Base-by-base conservation (phyloP, 1,284 basidiomycete genomes). In the Ustilago cynodontis region DNA sequence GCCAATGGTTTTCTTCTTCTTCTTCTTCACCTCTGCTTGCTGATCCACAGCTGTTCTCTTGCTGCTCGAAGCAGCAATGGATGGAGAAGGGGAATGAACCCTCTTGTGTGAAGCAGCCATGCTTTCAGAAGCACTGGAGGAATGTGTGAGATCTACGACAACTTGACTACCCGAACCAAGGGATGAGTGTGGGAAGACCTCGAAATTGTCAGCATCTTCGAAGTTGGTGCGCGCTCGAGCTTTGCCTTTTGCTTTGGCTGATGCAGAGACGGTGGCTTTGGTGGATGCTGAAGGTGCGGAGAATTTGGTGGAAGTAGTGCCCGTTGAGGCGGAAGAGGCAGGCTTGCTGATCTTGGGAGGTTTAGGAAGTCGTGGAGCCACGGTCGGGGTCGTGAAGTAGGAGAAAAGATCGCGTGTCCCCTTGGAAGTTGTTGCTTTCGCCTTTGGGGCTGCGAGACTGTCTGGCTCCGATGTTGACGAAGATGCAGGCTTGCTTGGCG, bases 391-490 rank as follows among this genome's bases (percentile, higher is more conserved):
- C 14, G 45, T 8, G 16, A 71, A 65, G 49, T 65, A 71, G 11
- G 68, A 71, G 7, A 58, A 45, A 2, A 71, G 59, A 41, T 71
- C 59, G 16, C 59, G 59, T 13, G 33, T 49, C 16, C 51, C 56
- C 37, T 43, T 59, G 4, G 66, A 26, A 3, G 51, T n/a, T 16
- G 49, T 22, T 22, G 49, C 18, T 31, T 29, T 71, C 14, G 68
- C 8, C 11, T 51, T 53, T 4, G 39, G n/a, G 6, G 49, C 11
- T 20, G 61, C 22, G 18, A n/a, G 28, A 11, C 5, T 50, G 13
- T 31, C 41, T 16, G 39, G 22, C 28, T 5, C 33, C 20, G 5
- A 10, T 28, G 13, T 5, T 49, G 47, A 6, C 10, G 22, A 10
- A 6, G 26, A 11, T 9, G 41, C n/a, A 7, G 18, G 41, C 7